A percentile compares a stretch with the other conserved stretches of the same genome.
phyloP scores from a whole-genome alignment of 768 basidiomycete genomes.

The Leccinum uliginosum region DNA sequence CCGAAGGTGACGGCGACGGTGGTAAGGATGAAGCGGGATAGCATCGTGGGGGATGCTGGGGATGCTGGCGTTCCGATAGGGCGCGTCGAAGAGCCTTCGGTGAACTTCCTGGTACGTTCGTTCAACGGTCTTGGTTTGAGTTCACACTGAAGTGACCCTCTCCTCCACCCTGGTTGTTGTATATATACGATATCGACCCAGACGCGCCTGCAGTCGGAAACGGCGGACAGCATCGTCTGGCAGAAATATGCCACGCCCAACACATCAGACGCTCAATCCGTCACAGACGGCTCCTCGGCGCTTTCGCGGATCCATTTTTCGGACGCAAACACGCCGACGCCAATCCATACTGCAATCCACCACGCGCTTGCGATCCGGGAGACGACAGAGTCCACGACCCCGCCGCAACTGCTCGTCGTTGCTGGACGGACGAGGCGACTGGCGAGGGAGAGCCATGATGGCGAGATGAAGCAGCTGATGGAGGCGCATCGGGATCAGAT shows the following conservation, averaged over 20 bases:
- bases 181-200: conserved; percentile 61
- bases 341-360: conserved; percentile 51
- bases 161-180: background rate
- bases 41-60: conserved; percentile 8
- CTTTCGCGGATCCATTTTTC: conserved; percentile 61
- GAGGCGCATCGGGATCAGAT: conserved; percentile 32
- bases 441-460: conserved; percentile 64
- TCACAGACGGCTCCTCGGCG: conserved; percentile 24
- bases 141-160: background rate
- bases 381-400: conserved; percentile 18
- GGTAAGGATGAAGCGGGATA: conserved; percentile 51
- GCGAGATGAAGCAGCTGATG: conserved; percentile 62
- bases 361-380: conserved; percentile 34
- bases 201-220: conserved; percentile 70
- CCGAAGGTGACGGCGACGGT: conserved; percentile 69
- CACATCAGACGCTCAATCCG: too few species aligned
- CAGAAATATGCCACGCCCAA: conserved; percentile 47
- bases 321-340: conserved; percentile 49
- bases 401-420: conserved; percentile 51
- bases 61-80: background rate
- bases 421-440: conserved; percentile 72
- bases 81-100: background rate
- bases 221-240: conserved; percentile 81
- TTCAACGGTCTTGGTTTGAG: background rate
- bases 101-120: conserved; percentile 9